phyloP scores from a whole-genome alignment of 805 yeast species.

The Hanseniaspora meyeri region DNA sequence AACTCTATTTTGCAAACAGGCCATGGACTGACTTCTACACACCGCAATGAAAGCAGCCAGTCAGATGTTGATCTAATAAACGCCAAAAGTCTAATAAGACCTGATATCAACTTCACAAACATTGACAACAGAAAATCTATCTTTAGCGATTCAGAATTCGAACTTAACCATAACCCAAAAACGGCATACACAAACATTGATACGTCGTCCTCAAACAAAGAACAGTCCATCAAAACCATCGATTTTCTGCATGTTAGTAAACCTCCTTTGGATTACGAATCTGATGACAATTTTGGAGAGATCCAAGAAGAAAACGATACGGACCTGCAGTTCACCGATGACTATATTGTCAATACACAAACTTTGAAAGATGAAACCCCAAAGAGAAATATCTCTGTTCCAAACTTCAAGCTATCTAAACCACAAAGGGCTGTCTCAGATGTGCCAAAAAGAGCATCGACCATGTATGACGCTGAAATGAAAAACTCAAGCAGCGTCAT shows the following conservation, averaged over 20 bases:
- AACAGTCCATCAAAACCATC: background rate
- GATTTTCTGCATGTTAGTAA: background rate
- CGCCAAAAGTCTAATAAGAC: background rate
- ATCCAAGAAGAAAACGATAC: background rate
- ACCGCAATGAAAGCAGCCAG: background rate
- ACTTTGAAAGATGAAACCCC: too few species aligned
- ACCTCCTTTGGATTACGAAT: background rate
- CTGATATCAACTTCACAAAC: too few species aligned
- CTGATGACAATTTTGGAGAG: background rate
- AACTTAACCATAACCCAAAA: background rate
- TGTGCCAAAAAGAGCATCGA: background rate
- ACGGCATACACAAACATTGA: background rate
- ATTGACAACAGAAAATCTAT: background rate
- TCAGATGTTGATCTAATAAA: background rate
- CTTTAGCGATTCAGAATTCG: constrained; percentile 8
- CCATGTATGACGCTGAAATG: background rate
- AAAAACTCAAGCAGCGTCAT: background rate
- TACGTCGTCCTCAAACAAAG: background rate
- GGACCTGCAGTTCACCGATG: background rate
- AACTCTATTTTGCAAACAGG: constrained; percentile 1
- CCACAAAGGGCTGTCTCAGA: constrained; percentile 6
- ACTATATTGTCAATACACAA: background rate
- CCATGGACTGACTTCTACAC: background rate
- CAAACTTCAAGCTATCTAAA: background rate
- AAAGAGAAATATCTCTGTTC: background rate